Evolutionary conservation across 345 rosid genomes (phyloP).

Genomic region (Salix arbutifolia): DNA sequence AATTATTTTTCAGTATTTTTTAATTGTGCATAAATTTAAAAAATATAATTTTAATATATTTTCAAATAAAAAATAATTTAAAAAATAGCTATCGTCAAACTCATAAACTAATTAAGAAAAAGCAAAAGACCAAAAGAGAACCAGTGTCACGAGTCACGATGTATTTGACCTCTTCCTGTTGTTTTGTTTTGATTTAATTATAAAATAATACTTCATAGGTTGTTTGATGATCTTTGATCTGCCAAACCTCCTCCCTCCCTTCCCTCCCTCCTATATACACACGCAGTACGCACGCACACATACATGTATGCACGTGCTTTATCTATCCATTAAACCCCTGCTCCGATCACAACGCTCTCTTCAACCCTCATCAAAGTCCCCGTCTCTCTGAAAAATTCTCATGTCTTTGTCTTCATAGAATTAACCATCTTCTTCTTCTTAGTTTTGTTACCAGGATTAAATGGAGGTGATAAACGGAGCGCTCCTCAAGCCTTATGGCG

Average conservation of each 20-base stretch:
- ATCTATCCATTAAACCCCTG: slow-evolving; percentile 13
- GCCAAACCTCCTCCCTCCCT: neutral
- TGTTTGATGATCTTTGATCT: neutral
- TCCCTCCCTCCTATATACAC: neutral
- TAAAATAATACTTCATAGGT: too few species aligned
- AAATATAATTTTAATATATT: too few species aligned
- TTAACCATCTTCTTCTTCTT: neutral
- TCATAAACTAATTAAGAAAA: too few species aligned
- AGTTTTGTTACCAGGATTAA: neutral
- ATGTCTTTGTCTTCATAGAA: neutral
- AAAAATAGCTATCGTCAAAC: too few species aligned
- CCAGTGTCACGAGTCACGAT: slow-evolving; percentile 12
- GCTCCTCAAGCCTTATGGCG: neutral
- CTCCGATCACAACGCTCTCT: slow-evolving; percentile 14
- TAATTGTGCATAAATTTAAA: too few species aligned
- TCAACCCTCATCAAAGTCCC: neutral
- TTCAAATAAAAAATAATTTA: too few species aligned
- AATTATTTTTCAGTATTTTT: too few species aligned
- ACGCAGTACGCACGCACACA: too few species aligned
- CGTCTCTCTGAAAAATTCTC: neutral
- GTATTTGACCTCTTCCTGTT: slow-evolving; percentile 22
- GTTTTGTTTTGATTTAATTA: neutral
- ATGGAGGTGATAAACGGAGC: slow-evolving; percentile 4
- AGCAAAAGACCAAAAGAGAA: neutral
- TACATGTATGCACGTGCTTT: neutral